Conservation (phyloP, 192 early-diverging fungal genomes). For the Entophlyctis luteolus region DNA sequence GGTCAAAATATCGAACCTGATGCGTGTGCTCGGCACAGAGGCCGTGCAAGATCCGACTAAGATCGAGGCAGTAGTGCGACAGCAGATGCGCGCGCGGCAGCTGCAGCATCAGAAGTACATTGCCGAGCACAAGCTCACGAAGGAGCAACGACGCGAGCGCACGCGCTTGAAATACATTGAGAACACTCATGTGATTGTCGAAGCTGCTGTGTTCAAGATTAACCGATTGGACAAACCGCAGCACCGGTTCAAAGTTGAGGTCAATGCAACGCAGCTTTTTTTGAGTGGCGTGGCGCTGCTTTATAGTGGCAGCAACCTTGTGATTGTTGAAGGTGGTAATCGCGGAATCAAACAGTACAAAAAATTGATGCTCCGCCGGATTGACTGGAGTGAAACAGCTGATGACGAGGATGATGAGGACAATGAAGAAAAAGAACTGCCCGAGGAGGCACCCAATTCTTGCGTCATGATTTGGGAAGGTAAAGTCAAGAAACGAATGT, state of each 20-base stretch:
- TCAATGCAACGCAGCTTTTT: constrained; percentile 79
- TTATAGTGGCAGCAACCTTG: constrained; percentile 68
- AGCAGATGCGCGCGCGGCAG: constrained; percentile 76
- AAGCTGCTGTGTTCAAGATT: constrained; percentile 85
- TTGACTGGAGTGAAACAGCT: constrained; percentile 77
- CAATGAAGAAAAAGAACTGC: background rate
- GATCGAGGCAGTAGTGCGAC: constrained; percentile 86
- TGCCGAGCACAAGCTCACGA: constrained; percentile 77
- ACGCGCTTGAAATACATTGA: constrained; percentile 66
- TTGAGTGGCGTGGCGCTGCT: constrained; percentile 80
- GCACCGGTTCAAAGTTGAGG: constrained; percentile 84
- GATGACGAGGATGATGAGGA: constrained; percentile 34
- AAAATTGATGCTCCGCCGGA: constrained; percentile 91
- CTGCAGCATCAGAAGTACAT: constrained; percentile 79
- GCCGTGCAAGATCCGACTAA: constrained; percentile 92
- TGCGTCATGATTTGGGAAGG: constrained; percentile 96
- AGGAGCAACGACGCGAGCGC: constrained; percentile 81
- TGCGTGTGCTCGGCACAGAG: constrained; percentile 90
- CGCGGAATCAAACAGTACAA: constrained; percentile 89
- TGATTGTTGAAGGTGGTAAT: constrained; percentile 90
- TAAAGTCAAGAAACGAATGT: constrained; percentile 68
- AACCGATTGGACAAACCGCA: constrained; percentile 74
- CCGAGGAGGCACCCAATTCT: constrained; percentile 59
- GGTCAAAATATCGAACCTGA: constrained; percentile 89
- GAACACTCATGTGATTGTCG: constrained; percentile 64